These are phyloP conservation scores for Meyerozyma athensensis DNA, from an alignment of 1,139 yeast genomes.

Conservation along the genomic window DNA sequence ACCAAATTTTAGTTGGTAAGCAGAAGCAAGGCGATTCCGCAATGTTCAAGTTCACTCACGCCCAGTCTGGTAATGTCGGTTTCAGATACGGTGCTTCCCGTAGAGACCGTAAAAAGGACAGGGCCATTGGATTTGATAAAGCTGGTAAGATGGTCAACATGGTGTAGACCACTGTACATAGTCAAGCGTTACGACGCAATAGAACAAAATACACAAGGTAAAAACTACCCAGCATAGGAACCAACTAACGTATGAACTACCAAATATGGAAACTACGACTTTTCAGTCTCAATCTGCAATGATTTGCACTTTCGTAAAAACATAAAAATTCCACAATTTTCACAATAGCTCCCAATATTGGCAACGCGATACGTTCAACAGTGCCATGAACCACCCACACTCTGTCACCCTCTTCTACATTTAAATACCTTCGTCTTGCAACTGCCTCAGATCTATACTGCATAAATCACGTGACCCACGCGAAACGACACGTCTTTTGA, in stretches of 20 bases:
- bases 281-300: too few species aligned
- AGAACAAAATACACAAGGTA: neutral
- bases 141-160: conserved; percentile 56
- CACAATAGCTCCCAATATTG: too few species aligned
- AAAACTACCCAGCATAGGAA: neutral
- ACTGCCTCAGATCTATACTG: too few species aligned
- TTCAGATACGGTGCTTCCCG: conserved; percentile 86
- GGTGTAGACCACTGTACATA: neutral
- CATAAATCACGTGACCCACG: conserved; percentile 4
- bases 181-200: neutral
- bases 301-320: too few species aligned
- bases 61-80: conserved; percentile 81
- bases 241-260: too few species aligned
- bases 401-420: too few species aligned
- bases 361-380: too few species aligned
- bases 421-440: too few species aligned
- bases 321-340: too few species aligned
- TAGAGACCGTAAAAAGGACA: conserved; percentile 84
- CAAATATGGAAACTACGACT: too few species aligned
- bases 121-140: conserved; percentile 72
- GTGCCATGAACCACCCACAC: too few species aligned
- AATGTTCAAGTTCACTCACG: conserved; percentile 68
- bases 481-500: conserved; percentile 4
- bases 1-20: conserved; percentile 44
- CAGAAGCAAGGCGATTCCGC: conserved; percentile 54